Evolutionary conservation across 331 rosid genomes (phyloP).

Genomic region (Erythrophleum ivorense): DNA sequence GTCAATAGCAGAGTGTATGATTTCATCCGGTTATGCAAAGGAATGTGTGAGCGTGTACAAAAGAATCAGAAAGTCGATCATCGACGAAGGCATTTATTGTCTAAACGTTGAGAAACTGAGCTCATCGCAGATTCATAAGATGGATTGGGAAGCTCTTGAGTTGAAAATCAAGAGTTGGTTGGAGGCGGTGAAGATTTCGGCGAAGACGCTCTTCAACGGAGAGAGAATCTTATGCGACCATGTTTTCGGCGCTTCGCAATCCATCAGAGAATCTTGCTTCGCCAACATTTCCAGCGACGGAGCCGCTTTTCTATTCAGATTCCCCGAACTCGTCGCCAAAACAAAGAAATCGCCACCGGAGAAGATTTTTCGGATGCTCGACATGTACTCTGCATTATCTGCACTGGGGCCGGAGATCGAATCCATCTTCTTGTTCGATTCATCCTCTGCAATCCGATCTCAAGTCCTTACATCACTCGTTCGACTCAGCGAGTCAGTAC

Average conservation of each 20-base stretch:
- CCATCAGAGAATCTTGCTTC: slow-evolving; percentile 64
- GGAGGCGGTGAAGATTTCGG: slow-evolving; percentile 50
- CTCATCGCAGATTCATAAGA: slow-evolving; percentile 55
- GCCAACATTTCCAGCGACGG: slow-evolving; percentile 51
- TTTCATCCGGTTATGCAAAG: slow-evolving; percentile 66
- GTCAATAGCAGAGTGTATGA: slow-evolving; percentile 72
- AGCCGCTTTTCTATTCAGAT: slow-evolving; percentile 58
- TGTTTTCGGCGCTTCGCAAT: slow-evolving; percentile 48
- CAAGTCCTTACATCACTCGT: slow-evolving; percentile 50
- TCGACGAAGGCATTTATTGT: slow-evolving; percentile 66
- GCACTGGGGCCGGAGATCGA: slow-evolving; percentile 65
- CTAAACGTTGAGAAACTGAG: slow-evolving; percentile 54
- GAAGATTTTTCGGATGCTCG: slow-evolving; percentile 56
- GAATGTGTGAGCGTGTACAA: slow-evolving; percentile 61
- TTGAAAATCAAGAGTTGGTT: slow-evolving; percentile 61
- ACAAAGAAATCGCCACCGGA: slow-evolving; percentile 50
- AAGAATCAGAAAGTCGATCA: slow-evolving; percentile 59
- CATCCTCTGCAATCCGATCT: slow-evolving; percentile 45
- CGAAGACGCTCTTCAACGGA: slow-evolving; percentile 54
- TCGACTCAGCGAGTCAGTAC: slow-evolving; percentile 51
- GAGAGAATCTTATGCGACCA: slow-evolving; percentile 66
- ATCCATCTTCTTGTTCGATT: slow-evolving; percentile 58
- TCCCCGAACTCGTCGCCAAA: slow-evolving; percentile 61
- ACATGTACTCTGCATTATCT: slow-evolving; percentile 55
- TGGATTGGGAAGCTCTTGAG: slow-evolving; percentile 52